A percentile compares a stretch with the other conserved stretches of the same genome.
These are phyloP conservation scores for Eucalyptus fibrosa DNA, from an alignment of 345 rosid genomes.

Conservation along the genomic window DNA sequence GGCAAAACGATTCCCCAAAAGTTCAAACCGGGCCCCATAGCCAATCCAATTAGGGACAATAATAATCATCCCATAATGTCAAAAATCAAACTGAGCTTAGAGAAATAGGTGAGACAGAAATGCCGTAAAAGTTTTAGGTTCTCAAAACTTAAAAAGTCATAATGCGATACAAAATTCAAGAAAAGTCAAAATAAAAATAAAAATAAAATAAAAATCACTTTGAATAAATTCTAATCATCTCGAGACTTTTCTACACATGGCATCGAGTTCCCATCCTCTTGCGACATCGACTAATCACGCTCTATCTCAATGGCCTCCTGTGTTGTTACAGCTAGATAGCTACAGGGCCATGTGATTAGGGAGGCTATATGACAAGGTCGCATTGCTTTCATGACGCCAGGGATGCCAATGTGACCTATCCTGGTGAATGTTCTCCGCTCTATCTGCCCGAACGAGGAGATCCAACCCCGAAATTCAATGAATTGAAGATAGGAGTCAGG, in stretches of 20 bases:
- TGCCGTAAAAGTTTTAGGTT: not conserved
- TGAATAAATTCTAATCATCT: not conserved
- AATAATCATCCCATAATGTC: not conserved
- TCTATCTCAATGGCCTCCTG: not conserved
- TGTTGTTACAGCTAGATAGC: not conserved
- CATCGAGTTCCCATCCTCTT: not conserved
- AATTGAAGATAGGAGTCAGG: not conserved
- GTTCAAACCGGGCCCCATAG: too few species aligned
- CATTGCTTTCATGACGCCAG: not conserved
- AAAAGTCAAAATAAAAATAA: not conserved
- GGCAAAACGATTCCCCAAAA: too few species aligned
- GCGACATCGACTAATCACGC: not conserved
- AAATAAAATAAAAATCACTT: not conserved
- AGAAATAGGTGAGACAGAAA: not conserved
- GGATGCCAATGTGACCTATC: not conserved
- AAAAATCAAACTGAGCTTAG: not conserved
- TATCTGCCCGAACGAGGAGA: not conserved
- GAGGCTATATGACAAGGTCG: not conserved
- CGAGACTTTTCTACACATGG: not conserved
- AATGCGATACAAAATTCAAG: accelerated
- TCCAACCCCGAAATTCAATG: not conserved
- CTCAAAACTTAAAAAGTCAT: not conserved
- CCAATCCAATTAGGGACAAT: not conserved
- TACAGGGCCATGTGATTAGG: not conserved
- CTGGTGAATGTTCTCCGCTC: not conserved